phyloP scores from a whole-genome alignment of 257 asterid genomes.

The Solanum pimpinellifolium region DNA sequence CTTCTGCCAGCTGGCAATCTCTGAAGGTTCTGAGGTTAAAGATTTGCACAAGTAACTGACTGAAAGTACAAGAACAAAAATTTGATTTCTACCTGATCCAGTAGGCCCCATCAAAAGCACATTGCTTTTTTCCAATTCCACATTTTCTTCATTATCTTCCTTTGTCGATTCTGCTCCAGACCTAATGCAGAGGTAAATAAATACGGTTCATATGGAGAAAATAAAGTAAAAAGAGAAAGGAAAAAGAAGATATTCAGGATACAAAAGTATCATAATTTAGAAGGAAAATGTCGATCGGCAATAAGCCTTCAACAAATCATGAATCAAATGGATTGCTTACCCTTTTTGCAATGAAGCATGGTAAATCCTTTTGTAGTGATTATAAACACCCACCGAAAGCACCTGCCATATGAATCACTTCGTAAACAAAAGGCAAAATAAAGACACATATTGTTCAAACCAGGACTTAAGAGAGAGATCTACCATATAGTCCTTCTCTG shows the following conservation, averaged over 20 bases:
- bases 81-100: constrained; percentile 59
- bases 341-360: constrained; percentile 58
- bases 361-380: constrained; percentile 83
- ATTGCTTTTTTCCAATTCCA: constrained; percentile 89
- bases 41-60: not conserved
- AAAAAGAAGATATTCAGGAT: not conserved
- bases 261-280: not conserved
- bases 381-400: constrained; percentile 84
- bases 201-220: not conserved
- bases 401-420: constrained; percentile 39
- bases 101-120: constrained; percentile 96
- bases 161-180: constrained; percentile 41
- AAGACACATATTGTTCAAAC: not conserved
- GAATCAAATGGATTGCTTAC: constrained; percentile 31
- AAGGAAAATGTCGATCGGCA: not conserved
- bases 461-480: not conserved
- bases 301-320: not conserved
- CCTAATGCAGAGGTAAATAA: constrained; percentile 31
- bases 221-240: not conserved
- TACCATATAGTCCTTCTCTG: not conserved
- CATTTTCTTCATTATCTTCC: constrained; percentile 54
- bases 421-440: not conserved
- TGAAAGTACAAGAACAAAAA: not conserved
- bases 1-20: not conserved
- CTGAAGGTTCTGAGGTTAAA: not conserved